Conservation (phyloP, 495 filamentous ascomycete species). For the Neurospora tetraspora region DNA sequence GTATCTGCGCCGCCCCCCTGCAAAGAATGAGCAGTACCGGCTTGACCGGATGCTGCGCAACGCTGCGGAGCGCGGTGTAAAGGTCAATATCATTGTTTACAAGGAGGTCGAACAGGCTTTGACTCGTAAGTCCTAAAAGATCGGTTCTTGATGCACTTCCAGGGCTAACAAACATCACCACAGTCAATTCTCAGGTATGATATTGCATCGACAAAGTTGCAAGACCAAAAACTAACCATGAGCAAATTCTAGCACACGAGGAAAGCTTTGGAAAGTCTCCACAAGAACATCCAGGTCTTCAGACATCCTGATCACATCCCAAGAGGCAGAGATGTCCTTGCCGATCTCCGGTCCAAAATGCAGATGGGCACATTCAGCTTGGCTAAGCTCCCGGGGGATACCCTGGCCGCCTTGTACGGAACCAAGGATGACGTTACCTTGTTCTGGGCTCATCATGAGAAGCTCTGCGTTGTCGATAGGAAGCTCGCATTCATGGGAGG, state of each 20-base stretch:
- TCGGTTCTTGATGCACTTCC: not conserved
- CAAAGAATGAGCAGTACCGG: conserved; percentile 73
- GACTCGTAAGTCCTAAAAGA: conserved; percentile 53
- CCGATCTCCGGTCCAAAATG: conserved; percentile 29
- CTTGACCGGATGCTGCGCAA: conserved; percentile 81
- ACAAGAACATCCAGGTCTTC: conserved; percentile 85
- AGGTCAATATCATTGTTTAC: conserved; percentile 86
- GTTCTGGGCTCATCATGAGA: conserved; percentile 96
- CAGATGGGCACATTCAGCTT: conserved; percentile 36
- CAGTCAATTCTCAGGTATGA: conserved; percentile 55
- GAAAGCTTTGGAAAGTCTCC: conserved; percentile 63
- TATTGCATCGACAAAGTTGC: not conserved
- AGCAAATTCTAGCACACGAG: conserved; percentile 59
- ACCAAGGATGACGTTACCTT: conserved; percentile 67
- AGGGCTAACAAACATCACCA: conserved; percentile 1
- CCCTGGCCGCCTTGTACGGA: conserved; percentile 70
- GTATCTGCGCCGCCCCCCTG: conserved; percentile 78
- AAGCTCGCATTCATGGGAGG: conserved; percentile 85
- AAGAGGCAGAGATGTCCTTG: conserved; percentile 47
- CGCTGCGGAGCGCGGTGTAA: conserved; percentile 80
- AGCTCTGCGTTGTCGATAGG: conserved; percentile 77
- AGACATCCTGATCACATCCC: conserved; percentile 85
- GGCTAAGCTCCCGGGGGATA: conserved; percentile 52
- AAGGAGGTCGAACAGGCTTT: conserved; percentile 86
- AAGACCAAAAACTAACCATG: not conserved